These are phyloP conservation scores for Entamoeba invadens DNA, from an alignment of 208 protist genomes.

Conservation along the genomic window DNA sequence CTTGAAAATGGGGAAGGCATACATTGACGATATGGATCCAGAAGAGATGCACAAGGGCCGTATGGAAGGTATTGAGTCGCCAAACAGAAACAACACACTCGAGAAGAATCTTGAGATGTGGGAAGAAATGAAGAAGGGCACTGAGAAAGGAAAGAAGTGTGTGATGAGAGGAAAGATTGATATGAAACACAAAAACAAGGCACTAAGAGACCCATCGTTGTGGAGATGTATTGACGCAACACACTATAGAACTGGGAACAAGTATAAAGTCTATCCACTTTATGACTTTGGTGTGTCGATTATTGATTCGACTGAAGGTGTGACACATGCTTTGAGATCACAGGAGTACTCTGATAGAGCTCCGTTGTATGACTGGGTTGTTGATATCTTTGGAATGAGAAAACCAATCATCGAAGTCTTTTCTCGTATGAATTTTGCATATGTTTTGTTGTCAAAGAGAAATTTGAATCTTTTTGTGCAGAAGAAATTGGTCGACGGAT, in stretches of 20 bases:
- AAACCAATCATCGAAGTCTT: slow-evolving; percentile 66
- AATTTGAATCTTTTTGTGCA: slow-evolving; percentile 90
- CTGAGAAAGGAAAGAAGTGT: slow-evolving; percentile 61
- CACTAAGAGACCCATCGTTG: slow-evolving; percentile 85
- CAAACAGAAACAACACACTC: slow-evolving; percentile 58
- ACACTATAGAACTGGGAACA: slow-evolving; percentile 65
- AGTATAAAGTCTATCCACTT: slow-evolving; percentile 72
- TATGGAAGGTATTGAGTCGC: slow-evolving; percentile 64
- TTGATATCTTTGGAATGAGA: slow-evolving; percentile 11
- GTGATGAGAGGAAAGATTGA: slow-evolving; percentile 87
- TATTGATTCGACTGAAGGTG: slow-evolving; percentile 86
- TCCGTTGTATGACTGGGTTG: slow-evolving; percentile 21
- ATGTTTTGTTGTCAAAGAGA: slow-evolving; percentile 91
- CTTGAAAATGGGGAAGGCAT: slow-evolving; percentile 66
- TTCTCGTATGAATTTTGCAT: slow-evolving; percentile 87
- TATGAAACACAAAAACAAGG: slow-evolving; percentile 68
- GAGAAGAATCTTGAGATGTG: slow-evolving; percentile 81
- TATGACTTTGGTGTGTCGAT: slow-evolving; percentile 98
- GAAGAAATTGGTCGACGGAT: slow-evolving; percentile 72
- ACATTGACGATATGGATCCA: slow-evolving; percentile 78
- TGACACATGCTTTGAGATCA: slow-evolving; percentile 90
- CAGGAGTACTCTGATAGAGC: slow-evolving; percentile 46
- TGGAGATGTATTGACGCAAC: slow-evolving; percentile 72
- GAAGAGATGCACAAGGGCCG: slow-evolving; percentile 65
- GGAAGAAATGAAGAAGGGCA: slow-evolving; percentile 69